Conservation (phyloP, 2,329 filamentous ascomycete genomes). For the Tricladium varicosporioides region DNA sequence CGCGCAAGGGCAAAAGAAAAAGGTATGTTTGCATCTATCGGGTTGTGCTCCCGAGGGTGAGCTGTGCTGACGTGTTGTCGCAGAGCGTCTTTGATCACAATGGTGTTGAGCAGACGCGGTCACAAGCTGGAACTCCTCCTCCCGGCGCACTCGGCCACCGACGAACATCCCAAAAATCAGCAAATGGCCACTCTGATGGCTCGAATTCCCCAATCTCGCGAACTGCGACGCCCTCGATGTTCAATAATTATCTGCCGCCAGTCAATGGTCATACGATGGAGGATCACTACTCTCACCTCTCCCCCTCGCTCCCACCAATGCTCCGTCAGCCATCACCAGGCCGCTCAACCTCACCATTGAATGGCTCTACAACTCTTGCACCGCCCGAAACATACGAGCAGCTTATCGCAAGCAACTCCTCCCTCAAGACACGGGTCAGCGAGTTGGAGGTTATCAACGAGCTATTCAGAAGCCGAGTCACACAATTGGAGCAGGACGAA, state of each 20-base stretch:
- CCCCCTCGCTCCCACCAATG: slow-evolving; percentile 47
- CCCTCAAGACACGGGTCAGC: slow-evolving; percentile 90
- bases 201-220: slow-evolving; percentile 77
- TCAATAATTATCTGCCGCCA: slow-evolving; percentile 71
- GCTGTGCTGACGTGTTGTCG: slow-evolving; percentile 24
- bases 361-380: slow-evolving; percentile 62
- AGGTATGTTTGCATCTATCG: slow-evolving; percentile 53
- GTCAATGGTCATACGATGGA: slow-evolving; percentile 72
- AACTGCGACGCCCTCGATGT: slow-evolving; percentile 74
- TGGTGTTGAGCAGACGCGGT: slow-evolving; percentile 55
- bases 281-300: slow-evolving; percentile 61
- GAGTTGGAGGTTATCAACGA: slow-evolving; percentile 95
- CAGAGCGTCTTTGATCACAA: slow-evolving; percentile 47
- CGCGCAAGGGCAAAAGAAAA: slow-evolving; percentile 75
- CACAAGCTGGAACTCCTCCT: slow-evolving; percentile 53
- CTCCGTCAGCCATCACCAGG: slow-evolving; percentile 59
- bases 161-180: slow-evolving; percentile 68
- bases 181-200: slow-evolving; percentile 70
- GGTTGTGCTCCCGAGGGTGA: not conserved
- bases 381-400: slow-evolving; percentile 76
- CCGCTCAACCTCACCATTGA: slow-evolving; percentile 47
- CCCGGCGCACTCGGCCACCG: slow-evolving; percentile 54
- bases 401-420: slow-evolving; percentile 75
- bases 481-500: slow-evolving; percentile 75
- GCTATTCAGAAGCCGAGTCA: slow-evolving; percentile 70